These are phyloP conservation scores for Boletus rubropictus DNA, from an alignment of 768 basidiomycete species.

Conservation along the genomic window DNA sequence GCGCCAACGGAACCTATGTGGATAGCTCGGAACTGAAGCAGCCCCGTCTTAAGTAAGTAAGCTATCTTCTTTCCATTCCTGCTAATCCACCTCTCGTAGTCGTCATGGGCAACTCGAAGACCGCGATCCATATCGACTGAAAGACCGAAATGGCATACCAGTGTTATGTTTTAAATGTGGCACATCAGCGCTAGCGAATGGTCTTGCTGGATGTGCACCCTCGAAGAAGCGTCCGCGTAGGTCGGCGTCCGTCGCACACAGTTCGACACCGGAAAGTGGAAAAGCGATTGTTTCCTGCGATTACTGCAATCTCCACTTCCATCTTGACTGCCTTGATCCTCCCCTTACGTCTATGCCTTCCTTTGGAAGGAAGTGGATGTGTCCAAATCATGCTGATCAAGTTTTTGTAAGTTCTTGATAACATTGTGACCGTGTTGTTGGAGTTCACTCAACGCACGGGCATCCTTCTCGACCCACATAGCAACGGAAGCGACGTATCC, in stretches of 20 bases:
- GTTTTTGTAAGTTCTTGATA: slow-evolving; percentile 54
- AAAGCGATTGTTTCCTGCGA: slow-evolving; percentile 88
- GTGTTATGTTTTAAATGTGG: slow-evolving; percentile 92
- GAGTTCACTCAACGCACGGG: neutral
- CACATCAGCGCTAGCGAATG: slow-evolving; percentile 63
- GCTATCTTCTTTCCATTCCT: slow-evolving; percentile 3
- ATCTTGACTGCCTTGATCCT: slow-evolving; percentile 92
- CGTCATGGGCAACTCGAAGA: slow-evolving; percentile 88
- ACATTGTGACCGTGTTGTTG: neutral
- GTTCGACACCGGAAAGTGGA: slow-evolving; percentile 48
- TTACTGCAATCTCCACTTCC: slow-evolving; percentile 92
- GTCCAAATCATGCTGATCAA: slow-evolving; percentile 92
- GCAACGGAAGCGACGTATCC: slow-evolving; percentile 76
- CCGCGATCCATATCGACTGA: slow-evolving; percentile 80
- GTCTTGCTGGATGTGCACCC: slow-evolving; percentile 47
- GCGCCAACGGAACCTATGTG: slow-evolving; percentile 76
- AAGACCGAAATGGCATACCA: slow-evolving; percentile 75
- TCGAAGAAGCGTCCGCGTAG: slow-evolving; percentile 51
- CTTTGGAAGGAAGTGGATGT: slow-evolving; percentile 95
- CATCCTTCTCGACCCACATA: slow-evolving; percentile 30
- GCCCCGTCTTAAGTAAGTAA: slow-evolving; percentile 74
- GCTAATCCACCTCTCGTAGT: slow-evolving; percentile 33
- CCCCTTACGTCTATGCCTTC: slow-evolving; percentile 83
- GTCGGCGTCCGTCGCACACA: slow-evolving; percentile 36
- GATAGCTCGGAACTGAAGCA: slow-evolving; percentile 73